A percentile compares a stretch with the other conserved stretches of the same genome.
phyloP scores from a whole-genome alignment of 2,329 filamentous ascomycete genomes.

The Elsinoe batatas region DNA sequence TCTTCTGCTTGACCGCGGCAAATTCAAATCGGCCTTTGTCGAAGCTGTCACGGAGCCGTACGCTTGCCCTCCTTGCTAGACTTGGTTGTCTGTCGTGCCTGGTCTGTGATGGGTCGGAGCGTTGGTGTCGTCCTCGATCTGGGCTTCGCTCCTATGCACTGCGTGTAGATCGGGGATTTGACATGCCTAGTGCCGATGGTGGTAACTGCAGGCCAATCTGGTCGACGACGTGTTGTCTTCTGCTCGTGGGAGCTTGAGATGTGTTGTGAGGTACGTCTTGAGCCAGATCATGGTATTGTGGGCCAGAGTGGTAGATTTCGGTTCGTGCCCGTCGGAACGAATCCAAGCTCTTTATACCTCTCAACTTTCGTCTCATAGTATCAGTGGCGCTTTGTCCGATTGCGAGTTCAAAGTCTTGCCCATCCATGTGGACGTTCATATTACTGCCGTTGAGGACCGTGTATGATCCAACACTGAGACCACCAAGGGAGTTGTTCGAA shows the following conservation, averaged over 20 bases:
- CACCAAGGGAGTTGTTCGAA: constrained; percentile 14
- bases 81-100: background rate
- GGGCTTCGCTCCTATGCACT: background rate
- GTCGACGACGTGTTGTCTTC: background rate
- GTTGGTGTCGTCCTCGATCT: background rate
- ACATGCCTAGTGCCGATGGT: background rate
- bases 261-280: background rate
- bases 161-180: background rate
- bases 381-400: background rate
- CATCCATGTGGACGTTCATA: constrained; percentile 11
- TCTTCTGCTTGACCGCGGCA: constrained; percentile 24
- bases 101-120: background rate
- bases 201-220: background rate
- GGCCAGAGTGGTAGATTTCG: background rate
- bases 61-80: constrained; percentile 6
- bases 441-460: constrained; percentile 16
- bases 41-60: constrained; percentile 21
- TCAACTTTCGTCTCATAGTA: constrained; percentile 19
- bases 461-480: constrained; percentile 16
- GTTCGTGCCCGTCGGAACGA: constrained; percentile 16
- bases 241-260: background rate
- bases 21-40: constrained; percentile 28
- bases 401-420: background rate
- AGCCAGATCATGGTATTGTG: background rate
- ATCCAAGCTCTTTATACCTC: constrained; percentile 23